Evolutionary conservation across 2,329 filamentous ascomycete species (phyloP).

Genomic region (Fusarium sp.): DNA sequence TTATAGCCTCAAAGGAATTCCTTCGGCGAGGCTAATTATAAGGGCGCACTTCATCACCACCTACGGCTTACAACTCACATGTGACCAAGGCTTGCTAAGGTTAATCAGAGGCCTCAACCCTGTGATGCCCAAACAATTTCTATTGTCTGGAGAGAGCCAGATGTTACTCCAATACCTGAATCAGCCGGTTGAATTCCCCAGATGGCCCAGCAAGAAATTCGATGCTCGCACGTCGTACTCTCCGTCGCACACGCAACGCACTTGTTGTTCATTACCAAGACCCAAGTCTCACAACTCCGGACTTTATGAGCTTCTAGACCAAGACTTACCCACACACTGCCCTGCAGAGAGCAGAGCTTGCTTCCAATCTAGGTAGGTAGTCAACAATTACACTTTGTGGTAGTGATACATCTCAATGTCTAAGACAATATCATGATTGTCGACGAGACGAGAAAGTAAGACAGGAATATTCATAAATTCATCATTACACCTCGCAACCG

Average conservation of each 20-base stretch:
- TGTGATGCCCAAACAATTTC: background rate
- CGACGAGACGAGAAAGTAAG: background rate
- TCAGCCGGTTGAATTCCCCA: background rate
- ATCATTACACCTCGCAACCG: slow-evolving; percentile 12
- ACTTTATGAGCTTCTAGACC: slow-evolving; percentile 13
- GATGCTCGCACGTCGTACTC: background rate
- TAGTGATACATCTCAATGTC: background rate
- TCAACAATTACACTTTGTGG: background rate
- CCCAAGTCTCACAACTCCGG: slow-evolving; percentile 21
- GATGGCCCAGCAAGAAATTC: slow-evolving; percentile 6
- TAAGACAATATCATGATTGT: slow-evolving; percentile 12
- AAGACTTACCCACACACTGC: slow-evolving; percentile 1
- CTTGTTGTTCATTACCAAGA: background rate
- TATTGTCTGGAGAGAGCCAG: background rate
- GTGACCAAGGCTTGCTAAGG: background rate
- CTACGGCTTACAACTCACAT: background rate
- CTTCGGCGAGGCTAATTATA: background rate
- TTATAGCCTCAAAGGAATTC: slow-evolving; percentile 7
- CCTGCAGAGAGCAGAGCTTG: slow-evolving; percentile 1
- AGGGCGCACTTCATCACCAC: background rate
- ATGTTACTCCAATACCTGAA: background rate
- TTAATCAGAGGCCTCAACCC: background rate
- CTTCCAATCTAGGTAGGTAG: slow-evolving; percentile 1
- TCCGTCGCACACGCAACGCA: slow-evolving; percentile 8
- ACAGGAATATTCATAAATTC: background rate